phyloP scores from a whole-genome alignment of 306 rosid genomes.

The Phaseolus lunatus region DNA sequence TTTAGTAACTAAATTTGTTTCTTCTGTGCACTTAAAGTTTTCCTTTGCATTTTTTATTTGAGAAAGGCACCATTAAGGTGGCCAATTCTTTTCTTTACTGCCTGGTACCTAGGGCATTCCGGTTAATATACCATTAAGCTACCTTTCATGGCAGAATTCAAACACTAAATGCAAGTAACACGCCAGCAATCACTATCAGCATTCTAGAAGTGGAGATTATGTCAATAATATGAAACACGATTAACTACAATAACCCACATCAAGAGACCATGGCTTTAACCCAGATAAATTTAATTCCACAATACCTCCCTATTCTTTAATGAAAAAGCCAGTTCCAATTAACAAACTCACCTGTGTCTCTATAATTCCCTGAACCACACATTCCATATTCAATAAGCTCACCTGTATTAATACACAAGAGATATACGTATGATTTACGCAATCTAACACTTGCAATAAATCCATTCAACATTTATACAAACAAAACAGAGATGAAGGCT shows the following conservation, averaged over 20 bases:
- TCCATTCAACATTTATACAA: not conserved
- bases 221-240: not conserved
- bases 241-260: not conserved
- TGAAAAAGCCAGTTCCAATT: conserved; percentile 6
- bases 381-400: conserved; percentile 63
- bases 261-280: not conserved
- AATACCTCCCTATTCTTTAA: not conserved
- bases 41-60: too few relatives aligned
- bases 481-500: conserved; percentile 5
- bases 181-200: not conserved
- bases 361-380: conserved; percentile 92
- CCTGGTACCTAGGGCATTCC: not conserved
- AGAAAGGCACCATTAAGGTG: too few relatives aligned
- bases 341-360: conserved; percentile 74
- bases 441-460: not conserved
- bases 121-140: not conserved
- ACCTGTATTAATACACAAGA: conserved; percentile 38
- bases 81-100: not conserved
- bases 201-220: not conserved
- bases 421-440: not conserved
- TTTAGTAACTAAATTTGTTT: too few relatives aligned
- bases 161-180: conserved; percentile 15
- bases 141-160: conserved; percentile 1
- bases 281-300: not conserved
- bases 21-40: too few relatives aligned